A percentile compares a stretch with the other conserved stretches of the same genome.
These are phyloP conservation scores for Ustilago hordei DNA, from an alignment of 1,284 basidiomycete genomes.

Conservation along the genomic window DNA sequence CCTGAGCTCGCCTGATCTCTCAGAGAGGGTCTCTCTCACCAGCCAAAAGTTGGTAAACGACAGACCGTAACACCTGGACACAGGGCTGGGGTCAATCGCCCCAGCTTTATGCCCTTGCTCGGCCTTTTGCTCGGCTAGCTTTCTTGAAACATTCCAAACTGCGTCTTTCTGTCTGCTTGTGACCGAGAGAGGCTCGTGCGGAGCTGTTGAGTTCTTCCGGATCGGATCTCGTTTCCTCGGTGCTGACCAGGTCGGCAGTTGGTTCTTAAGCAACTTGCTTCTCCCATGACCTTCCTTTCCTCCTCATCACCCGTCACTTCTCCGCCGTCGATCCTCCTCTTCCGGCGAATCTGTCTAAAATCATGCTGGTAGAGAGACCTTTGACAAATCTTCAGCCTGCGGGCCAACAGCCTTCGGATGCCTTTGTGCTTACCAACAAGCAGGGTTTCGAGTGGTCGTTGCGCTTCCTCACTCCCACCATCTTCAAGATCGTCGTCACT, in stretches of 20 bases:
- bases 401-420: conserved; percentile 28
- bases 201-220: not conserved
- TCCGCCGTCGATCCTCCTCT: not conserved
- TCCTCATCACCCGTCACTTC: not conserved
- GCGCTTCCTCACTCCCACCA: conserved; percentile 67
- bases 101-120: not conserved
- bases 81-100: not conserved
- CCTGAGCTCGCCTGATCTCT: conserved; percentile 9
- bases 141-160: not conserved
- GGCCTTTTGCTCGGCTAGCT: conserved; percentile 10
- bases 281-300: not conserved
- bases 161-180: not conserved
- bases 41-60: not conserved
- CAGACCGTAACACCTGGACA: not conserved
- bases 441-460: conserved; percentile 68
- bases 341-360: conserved; percentile 10
- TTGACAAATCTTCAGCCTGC: conserved; percentile 35
- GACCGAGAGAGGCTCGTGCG: not conserved
- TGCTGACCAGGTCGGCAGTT: not conserved
- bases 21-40: not conserved
- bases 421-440: conserved; percentile 51
- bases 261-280: conserved; percentile 11
- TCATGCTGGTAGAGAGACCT: conserved; percentile 47
- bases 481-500: conserved; percentile 67
- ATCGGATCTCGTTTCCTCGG: not conserved